phyloP scores from a whole-genome alignment of 306 rosid genomes.

The Dryas alaskensis region DNA sequence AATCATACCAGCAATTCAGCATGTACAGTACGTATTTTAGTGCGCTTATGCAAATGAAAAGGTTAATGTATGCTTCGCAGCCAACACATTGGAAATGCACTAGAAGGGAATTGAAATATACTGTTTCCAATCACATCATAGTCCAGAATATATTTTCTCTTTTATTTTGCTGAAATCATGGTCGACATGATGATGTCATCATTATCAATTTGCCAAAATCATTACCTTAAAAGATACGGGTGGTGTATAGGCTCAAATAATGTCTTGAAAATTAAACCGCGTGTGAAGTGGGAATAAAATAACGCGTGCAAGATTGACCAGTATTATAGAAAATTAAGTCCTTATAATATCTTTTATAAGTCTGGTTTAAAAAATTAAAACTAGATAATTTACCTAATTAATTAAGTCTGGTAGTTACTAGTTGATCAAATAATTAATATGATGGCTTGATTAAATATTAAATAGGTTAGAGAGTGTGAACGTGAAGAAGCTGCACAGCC shows the following conservation, averaged over 20 bases:
- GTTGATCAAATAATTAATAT: too few relatives aligned
- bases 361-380: too few relatives aligned
- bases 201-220: not conserved
- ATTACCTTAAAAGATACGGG: too few relatives aligned
- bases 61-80: not conserved
- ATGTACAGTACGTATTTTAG: not conserved
- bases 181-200: not conserved
- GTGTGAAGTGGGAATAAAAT: too few relatives aligned
- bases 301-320: too few relatives aligned
- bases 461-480: conserved; percentile 80
- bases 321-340: too few relatives aligned
- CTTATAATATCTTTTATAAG: too few relatives aligned
- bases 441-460: not conserved
- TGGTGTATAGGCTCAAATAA: too few relatives aligned
- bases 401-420: too few relatives aligned
- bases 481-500: conserved; percentile 56
- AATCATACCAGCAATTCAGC: not conserved
- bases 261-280: too few relatives aligned
- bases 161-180: not conserved
- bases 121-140: not conserved
- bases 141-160: not conserved
- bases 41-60: conserved; percentile 11
- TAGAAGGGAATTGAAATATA: not conserved
- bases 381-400: too few relatives aligned
- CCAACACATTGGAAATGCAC: conserved; percentile 17